These are phyloP conservation scores for Pelargonium exstipulatum DNA, from an alignment of 441 rosid genomes.

Conservation along the genomic window DNA sequence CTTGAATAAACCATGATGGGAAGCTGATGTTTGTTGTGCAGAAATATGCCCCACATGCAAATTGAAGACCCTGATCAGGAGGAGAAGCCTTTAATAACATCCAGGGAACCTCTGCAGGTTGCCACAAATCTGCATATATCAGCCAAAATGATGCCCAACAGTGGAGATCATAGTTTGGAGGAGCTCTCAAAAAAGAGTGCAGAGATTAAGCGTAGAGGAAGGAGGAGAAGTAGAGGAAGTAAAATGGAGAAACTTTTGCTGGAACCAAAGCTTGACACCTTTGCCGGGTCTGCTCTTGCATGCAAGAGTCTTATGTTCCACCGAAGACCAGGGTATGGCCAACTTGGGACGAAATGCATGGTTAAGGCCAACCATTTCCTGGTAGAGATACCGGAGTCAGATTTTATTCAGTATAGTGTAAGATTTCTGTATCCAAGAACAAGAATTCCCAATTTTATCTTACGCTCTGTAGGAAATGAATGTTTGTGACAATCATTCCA, in stretches of 20 bases:
- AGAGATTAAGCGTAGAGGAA: conserved; percentile 18
- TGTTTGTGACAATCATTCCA: background rate
- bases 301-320: conserved; percentile 31
- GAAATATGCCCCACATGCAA: conserved; percentile 24
- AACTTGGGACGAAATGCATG: conserved; percentile 35
- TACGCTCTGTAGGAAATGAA: background rate
- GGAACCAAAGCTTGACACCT: conserved; percentile 15
- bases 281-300: conserved; percentile 7
- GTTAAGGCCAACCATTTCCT: conserved; percentile 54
- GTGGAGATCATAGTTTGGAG: conserved; percentile 13
- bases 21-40: conserved; percentile 19
- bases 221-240: conserved; percentile 19
- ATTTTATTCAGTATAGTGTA: conserved; percentile 42
- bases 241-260: conserved; percentile 18
- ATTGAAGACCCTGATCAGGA: conserved; percentile 21
- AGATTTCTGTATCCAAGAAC: conserved; percentile 18
- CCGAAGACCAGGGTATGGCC: conserved; percentile 37
- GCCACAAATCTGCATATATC: conserved; percentile 19
- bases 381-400: conserved; percentile 34
- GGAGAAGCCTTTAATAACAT: conserved; percentile 18
- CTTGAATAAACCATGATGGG: conserved; percentile 1
- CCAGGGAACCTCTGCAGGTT: conserved; percentile 16
- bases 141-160: conserved; percentile 20
- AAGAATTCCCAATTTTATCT: background rate
- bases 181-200: conserved; percentile 16